These are phyloP conservation scores for Hygrophorus pudorinus DNA, from an alignment of 768 basidiomycete species.

Conservation along the genomic window DNA sequence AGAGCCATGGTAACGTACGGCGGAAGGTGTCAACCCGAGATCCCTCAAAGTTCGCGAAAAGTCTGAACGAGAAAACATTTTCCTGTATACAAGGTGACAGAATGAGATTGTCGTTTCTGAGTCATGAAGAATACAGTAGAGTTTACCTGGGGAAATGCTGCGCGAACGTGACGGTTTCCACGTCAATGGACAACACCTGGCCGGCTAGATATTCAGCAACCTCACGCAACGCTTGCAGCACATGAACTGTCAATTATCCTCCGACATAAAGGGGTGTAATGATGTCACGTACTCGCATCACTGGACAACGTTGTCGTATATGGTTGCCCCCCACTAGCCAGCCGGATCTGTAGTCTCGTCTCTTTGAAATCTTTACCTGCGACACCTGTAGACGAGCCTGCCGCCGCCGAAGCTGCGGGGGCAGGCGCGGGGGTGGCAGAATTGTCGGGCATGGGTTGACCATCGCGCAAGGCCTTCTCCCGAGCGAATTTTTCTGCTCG, in stretches of 20 bases:
- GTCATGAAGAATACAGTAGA: background rate
- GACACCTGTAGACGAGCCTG: conserved; percentile 27
- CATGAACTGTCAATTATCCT: no score
- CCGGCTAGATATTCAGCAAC: conserved; percentile 84
- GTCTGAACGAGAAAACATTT: conserved; percentile 64
- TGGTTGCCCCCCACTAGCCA: conserved; percentile 73
- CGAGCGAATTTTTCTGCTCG: conserved; percentile 81
- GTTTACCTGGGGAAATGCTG: conserved; percentile 79
- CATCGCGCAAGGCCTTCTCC: conserved; percentile 89
- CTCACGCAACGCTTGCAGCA: conserved; percentile 72
- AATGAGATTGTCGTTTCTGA: background rate
- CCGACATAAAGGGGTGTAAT: background rate
- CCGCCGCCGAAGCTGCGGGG: conserved; percentile 21
- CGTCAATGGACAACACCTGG: conserved; percentile 58
- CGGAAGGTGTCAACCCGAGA: conserved; percentile 84
- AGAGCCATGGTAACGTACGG: conserved; percentile 53
- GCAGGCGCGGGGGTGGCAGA: conserved; percentile 25
- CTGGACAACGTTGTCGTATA: conserved; percentile 75
- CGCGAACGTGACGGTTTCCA: conserved; percentile 69
- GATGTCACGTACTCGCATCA: conserved; percentile 51
- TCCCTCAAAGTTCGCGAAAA: conserved; percentile 75
- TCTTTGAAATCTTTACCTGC: conserved; percentile 75
- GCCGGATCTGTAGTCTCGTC: conserved; percentile 83
- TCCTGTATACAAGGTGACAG: conserved; percentile 33
- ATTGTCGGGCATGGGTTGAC: conserved; percentile 31